These are phyloP conservation scores for Fusarium graminum DNA, from an alignment of 2,329 filamentous ascomycete species.

Conservation along the genomic window DNA sequence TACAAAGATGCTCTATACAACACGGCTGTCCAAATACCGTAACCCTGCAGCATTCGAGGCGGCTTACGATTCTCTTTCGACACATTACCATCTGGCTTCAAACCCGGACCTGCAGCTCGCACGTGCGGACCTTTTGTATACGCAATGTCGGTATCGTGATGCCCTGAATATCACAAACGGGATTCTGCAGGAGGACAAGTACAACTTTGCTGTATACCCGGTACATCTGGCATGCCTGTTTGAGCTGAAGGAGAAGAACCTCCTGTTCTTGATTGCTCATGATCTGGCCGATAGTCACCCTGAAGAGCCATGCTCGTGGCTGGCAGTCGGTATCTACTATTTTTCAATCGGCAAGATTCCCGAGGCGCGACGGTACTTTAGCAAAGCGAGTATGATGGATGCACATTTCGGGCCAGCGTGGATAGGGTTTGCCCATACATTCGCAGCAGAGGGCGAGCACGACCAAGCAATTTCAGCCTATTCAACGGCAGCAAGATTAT, in stretches of 20 bases:
- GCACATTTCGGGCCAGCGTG: conserved; percentile 96
- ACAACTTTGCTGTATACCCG: conserved; percentile 90
- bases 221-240: conserved; percentile 92
- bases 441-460: conserved; percentile 96
- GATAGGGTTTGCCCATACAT: conserved; percentile 99
- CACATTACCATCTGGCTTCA: conserved; percentile 87
- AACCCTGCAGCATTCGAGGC: conserved; percentile 85
- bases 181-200: conserved; percentile 85
- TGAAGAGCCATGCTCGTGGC: conserved; percentile 90
- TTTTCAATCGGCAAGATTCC: conserved; percentile 89
- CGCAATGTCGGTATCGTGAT: conserved; percentile 92
- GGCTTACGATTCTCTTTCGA: conserved; percentile 90
- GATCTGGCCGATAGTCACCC: conserved; percentile 93
- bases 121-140: conserved; percentile 91
- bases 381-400: conserved; percentile 97
- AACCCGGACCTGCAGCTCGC: conserved; percentile 94
- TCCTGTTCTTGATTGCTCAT: conserved; percentile 91
- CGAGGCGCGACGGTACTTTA: conserved; percentile 95
- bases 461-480: conserved; percentile 99
- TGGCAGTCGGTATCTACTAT: conserved; percentile 96
- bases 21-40: conserved; percentile 93
- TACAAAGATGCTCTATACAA: conserved; percentile 95
- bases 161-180: conserved; percentile 86
- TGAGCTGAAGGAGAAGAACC: conserved; percentile 87
- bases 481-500: conserved; percentile 91